These are phyloP conservation scores for Vanrija humicola DNA, from an alignment of 1,284 basidiomycete genomes.

Conservation along the genomic window DNA sequence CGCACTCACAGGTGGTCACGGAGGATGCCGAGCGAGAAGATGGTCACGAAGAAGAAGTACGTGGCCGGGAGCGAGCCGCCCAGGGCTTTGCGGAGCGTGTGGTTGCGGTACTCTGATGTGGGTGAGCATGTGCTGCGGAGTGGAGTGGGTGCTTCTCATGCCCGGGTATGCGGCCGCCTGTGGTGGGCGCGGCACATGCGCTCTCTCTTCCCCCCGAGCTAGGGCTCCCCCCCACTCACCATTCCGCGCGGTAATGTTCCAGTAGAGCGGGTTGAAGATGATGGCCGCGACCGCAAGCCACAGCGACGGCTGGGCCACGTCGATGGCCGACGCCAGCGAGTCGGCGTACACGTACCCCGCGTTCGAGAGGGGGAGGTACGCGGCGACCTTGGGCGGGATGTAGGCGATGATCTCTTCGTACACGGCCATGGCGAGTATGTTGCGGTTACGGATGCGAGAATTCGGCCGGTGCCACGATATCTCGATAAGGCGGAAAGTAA, in stretches of 20 bases:
- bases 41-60: conserved; percentile 85
- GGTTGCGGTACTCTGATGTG: conserved; percentile 73
- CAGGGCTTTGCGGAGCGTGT: conserved; percentile 75
- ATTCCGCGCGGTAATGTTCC: conserved; percentile 92
- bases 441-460: too few relatives aligned
- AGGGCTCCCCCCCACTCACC: conserved; percentile 60
- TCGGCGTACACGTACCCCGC: conserved; percentile 29
- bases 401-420: conserved; percentile 14
- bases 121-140: too few relatives aligned
- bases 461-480: neutral
- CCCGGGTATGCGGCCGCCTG: too few relatives aligned
- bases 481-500: too few relatives aligned
- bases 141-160: too few relatives aligned
- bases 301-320: conserved; percentile 64
- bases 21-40: conserved; percentile 79
- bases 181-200: too few relatives aligned
- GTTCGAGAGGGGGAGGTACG: conserved; percentile 13
- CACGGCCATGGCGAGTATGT: neutral
- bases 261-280: conserved; percentile 85
- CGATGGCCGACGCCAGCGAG: conserved; percentile 35
- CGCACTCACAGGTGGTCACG: conserved; percentile 74
- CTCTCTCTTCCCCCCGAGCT: too few relatives aligned
- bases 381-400: conserved; percentile 18
- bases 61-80: conserved; percentile 72
- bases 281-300: conserved; percentile 63